These are phyloP conservation scores for Gynandropsis gynandra DNA, from an alignment of 345 rosid species.

Conservation along the genomic window DNA sequence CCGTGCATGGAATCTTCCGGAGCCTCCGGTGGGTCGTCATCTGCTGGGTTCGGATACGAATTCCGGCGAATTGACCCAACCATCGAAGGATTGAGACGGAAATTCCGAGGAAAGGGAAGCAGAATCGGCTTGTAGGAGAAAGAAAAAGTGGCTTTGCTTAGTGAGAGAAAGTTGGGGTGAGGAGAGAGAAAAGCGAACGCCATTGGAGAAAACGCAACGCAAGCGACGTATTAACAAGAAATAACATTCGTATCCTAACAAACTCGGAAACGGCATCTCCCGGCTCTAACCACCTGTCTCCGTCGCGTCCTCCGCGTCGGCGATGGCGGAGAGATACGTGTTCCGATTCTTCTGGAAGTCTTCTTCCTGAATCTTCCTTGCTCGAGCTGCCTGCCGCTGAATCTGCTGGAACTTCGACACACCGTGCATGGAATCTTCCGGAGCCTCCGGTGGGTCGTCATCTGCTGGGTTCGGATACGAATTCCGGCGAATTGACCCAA, in stretches of 20 bases:
- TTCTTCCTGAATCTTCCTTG: slow-evolving; percentile 59
- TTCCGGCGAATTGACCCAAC: slow-evolving; percentile 40
- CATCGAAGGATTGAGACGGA: slow-evolving; percentile 14
- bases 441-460: slow-evolving; percentile 88
- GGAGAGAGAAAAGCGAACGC: slow-evolving; percentile 33
- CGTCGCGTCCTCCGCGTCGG: slow-evolving; percentile 57
- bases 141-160: slow-evolving; percentile 22
- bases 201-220: slow-evolving; percentile 26
- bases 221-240: too few relatives aligned
- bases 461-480: slow-evolving; percentile 57
- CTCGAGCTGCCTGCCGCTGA: slow-evolving; percentile 60
- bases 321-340: slow-evolving; percentile 68
- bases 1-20: slow-evolving; percentile 80
- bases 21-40: slow-evolving; percentile 88
- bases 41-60: slow-evolving; percentile 55
- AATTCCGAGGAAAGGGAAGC: slow-evolving; percentile 21
- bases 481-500: slow-evolving; percentile 40
- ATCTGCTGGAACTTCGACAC: slow-evolving; percentile 70
- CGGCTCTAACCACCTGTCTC: slow-evolving; percentile 14
- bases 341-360: slow-evolving; percentile 69
- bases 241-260: too few relatives aligned
- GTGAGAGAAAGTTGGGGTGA: slow-evolving; percentile 31
- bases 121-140: slow-evolving; percentile 25
- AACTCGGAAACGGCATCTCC: too few relatives aligned
- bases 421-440: slow-evolving; percentile 77